A percentile compares a stretch with the other conserved stretches of the same genome.
These are phyloP conservation scores for Eucalyptus sp. DNA, from an alignment of 345 rosid genomes.

Conservation along the genomic window DNA sequence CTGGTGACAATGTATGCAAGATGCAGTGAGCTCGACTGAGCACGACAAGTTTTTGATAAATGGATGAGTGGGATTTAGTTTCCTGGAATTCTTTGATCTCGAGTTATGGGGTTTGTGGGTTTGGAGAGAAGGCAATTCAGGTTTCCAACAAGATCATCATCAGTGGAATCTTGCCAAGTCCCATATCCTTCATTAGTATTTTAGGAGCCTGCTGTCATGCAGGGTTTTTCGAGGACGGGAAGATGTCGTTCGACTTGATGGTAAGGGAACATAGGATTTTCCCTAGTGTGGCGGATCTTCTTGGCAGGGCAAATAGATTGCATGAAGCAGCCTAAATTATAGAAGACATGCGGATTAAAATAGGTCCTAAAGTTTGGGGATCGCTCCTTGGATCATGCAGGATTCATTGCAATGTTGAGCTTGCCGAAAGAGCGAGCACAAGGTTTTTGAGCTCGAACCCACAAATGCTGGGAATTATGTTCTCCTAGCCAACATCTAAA, in stretches of 20 bases:
- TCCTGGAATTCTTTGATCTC: conserved; percentile 89
- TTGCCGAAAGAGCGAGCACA: conserved; percentile 67
- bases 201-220: conserved; percentile 93
- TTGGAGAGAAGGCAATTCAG: conserved; percentile 53
- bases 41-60: conserved; percentile 54
- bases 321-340: conserved; percentile 65
- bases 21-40: conserved; percentile 65
- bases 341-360: conserved; percentile 55
- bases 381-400: conserved; percentile 84
- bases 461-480: conserved; percentile 69
- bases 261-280: conserved; percentile 33
- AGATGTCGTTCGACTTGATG: conserved; percentile 50
- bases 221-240: conserved; percentile 78
- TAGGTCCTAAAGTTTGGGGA: conserved; percentile 81
- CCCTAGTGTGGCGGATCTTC: conserved; percentile 78
- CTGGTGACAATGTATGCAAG: conserved; percentile 72
- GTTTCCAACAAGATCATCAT: conserved; percentile 55
- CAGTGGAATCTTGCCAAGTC: conserved; percentile 50
- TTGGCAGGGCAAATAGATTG: conserved; percentile 81
- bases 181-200: conserved; percentile 53
- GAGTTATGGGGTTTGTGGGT: conserved; percentile 73
- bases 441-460: conserved; percentile 74
- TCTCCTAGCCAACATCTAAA: conserved; percentile 64
- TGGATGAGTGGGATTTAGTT: conserved; percentile 61
- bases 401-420: conserved; percentile 68